Conservation (phyloP, 2,329 filamentous ascomycete genomes). For the Colletotrichum abscissum region DNA sequence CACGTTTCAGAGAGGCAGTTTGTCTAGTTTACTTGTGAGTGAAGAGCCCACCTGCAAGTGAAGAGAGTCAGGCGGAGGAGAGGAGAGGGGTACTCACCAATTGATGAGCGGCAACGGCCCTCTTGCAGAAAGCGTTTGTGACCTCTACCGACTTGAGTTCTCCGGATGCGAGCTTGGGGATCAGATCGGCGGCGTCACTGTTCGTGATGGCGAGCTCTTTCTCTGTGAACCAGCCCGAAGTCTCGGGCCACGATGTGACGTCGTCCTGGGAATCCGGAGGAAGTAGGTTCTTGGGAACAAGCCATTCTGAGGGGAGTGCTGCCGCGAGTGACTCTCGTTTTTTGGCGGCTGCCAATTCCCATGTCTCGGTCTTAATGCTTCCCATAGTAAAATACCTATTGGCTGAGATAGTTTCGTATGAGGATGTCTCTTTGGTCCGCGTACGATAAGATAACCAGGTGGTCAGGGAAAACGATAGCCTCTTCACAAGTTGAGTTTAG, state of each 20-base stretch:
- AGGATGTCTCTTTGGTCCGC: not conserved
- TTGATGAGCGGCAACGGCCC: constrained; percentile 52
- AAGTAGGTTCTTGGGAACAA: constrained; percentile 62
- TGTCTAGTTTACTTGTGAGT: constrained; percentile 41
- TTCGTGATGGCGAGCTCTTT: constrained; percentile 53
- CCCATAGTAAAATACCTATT: constrained; percentile 6
- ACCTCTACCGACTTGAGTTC: constrained; percentile 57
- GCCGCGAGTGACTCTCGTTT: constrained; percentile 55
- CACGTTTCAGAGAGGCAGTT: constrained; percentile 66
- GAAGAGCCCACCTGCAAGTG: not conserved
- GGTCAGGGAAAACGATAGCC: not conserved
- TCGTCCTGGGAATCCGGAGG: constrained; percentile 65
- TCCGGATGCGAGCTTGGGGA: constrained; percentile 49
- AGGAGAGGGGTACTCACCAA: not conserved
- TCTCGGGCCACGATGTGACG: constrained; percentile 65
- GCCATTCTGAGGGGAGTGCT: constrained; percentile 69
- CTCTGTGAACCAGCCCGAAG: constrained; percentile 68
- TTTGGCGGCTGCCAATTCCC: constrained; percentile 54
- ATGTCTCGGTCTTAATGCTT: constrained; percentile 39
- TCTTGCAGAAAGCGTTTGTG: constrained; percentile 65
- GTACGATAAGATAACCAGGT: not conserved
- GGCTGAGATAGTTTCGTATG: not conserved
- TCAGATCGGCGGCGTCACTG: constrained; percentile 45
- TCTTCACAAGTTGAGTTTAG: not conserved
- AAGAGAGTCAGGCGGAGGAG: constrained; percentile 39